Evolutionary conservation across 495 filamentous ascomycete species (phyloP).

Genomic region (Lasiosphaeria miniovina): DNA sequence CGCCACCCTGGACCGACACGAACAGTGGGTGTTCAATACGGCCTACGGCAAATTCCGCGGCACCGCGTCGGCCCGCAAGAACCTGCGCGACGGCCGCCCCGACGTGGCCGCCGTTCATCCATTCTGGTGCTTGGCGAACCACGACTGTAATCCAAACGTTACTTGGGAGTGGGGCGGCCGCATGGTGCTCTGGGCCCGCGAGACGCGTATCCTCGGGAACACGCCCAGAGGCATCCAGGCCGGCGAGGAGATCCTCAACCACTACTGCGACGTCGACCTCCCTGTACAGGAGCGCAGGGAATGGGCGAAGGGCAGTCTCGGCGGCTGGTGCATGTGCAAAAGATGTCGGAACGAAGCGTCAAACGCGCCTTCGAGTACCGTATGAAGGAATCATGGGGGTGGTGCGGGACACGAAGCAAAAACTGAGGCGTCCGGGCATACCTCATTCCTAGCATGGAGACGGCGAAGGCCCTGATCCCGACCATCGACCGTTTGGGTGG

Average conservation of each 20-base stretch:
- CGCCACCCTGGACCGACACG: conserved; percentile 58
- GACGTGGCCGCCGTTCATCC: conserved; percentile 69
- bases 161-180: conserved; percentile 89
- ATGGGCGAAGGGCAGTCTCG: conserved; percentile 81
- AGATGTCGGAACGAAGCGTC: conserved; percentile 61
- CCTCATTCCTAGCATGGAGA: too few species aligned
- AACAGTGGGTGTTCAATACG: conserved; percentile 93
- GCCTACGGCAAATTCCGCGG: conserved; percentile 91
- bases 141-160: conserved; percentile 92
- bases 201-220: conserved; percentile 38
- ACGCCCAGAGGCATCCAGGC: conserved; percentile 58
- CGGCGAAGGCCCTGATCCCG: too few species aligned
- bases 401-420: too few species aligned
- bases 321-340: conserved; percentile 78
- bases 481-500: too few species aligned
- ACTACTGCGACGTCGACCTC: conserved; percentile 89
- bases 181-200: conserved; percentile 62
- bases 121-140: conserved; percentile 71
- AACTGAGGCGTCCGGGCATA: too few species aligned
- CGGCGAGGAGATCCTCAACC: conserved; percentile 83
- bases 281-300: conserved; percentile 76
- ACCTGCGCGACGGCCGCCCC: conserved; percentile 66
- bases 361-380: not conserved
- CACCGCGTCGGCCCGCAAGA: conserved; percentile 80
- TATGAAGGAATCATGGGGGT: too few species aligned